Conservation (phyloP, 768 basidiomycete species). For the Tulasnella sp. region DNA sequence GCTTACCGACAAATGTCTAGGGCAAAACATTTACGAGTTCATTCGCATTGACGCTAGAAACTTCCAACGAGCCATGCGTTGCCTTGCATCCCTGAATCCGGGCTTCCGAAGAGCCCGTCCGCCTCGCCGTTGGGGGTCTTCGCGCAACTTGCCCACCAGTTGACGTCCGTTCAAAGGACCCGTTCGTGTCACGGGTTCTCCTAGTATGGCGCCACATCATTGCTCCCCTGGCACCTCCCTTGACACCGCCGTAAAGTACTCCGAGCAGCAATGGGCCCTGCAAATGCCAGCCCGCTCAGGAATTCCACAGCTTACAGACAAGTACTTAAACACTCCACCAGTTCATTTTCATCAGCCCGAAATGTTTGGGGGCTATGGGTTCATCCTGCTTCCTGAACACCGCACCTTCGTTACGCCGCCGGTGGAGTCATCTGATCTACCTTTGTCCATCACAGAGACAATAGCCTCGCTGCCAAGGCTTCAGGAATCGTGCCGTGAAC, state of each 20-base stretch:
- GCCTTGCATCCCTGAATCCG: background rate
- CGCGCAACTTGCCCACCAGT: slow-evolving; percentile 7
- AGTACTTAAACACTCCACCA: background rate
- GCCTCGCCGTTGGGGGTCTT: background rate
- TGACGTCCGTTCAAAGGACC: background rate
- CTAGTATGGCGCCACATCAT: background rate
- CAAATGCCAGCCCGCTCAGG: background rate
- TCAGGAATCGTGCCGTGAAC: background rate
- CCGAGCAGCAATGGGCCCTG: background rate
- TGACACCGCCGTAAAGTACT: background rate
- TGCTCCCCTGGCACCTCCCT: background rate
- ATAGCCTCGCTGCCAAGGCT: background rate
- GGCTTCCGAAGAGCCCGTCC: slow-evolving; percentile 1
- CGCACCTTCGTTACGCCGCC: background rate
- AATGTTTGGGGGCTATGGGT: background rate
- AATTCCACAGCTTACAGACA: background rate
- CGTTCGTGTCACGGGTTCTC: background rate
- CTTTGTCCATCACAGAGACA: background rate
- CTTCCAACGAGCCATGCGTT: background rate
- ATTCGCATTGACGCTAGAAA: background rate
- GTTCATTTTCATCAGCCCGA: background rate
- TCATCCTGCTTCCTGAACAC: background rate
- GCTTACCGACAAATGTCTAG: background rate
- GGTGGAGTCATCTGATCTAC: slow-evolving; percentile 13
- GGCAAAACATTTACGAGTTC: background rate